These are phyloP conservation scores for Sporobolomyces phaffii DNA, from an alignment of 768 basidiomycete species.

Conservation along the genomic window DNA sequence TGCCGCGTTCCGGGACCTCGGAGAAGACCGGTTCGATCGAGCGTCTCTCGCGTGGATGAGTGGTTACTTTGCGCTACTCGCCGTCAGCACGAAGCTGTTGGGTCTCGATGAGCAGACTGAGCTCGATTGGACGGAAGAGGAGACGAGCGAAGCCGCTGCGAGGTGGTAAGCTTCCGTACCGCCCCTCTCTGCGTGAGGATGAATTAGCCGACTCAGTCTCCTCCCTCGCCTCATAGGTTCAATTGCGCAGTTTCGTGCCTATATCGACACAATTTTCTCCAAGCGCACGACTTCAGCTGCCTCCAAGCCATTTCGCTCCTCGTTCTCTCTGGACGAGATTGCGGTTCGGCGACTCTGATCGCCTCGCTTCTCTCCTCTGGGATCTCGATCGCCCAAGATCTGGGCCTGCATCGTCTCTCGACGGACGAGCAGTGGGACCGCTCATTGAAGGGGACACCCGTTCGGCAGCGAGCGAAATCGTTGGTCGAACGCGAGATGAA, in stretches of 20 bases:
- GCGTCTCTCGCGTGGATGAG: conserved; percentile 31
- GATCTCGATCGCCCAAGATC: conserved; percentile 36
- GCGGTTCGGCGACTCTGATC: conserved; percentile 32
- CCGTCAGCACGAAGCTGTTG: conserved; percentile 31
- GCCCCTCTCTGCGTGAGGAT: not conserved
- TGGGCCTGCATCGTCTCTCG: conserved; percentile 23
- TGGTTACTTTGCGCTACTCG: conserved; percentile 32
- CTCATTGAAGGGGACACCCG: not conserved
- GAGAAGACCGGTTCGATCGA: conserved; percentile 12
- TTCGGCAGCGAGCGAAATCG: not conserved
- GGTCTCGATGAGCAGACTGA: conserved; percentile 2
- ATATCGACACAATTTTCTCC: conserved; percentile 32
- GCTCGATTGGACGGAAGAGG: conserved; percentile 19
- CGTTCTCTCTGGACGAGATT: conserved; percentile 37
- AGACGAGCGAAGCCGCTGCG: conserved; percentile 11
- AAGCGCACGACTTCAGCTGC: conserved; percentile 26
- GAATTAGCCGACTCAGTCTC: not conserved
- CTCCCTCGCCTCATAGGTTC: conserved; percentile 6
- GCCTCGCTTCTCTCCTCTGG: conserved; percentile 34
- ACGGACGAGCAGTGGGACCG: conserved; percentile 25
- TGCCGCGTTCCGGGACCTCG: conserved; percentile 24
- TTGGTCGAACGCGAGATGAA: conserved; percentile 33
- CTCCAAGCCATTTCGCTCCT: conserved; percentile 33
- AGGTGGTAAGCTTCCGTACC: conserved; percentile 3
- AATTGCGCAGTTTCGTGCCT: conserved; percentile 26